Base-by-base conservation (phyloP, 495 filamentous ascomycete species). In the Cudoniella acicularis region DNA sequence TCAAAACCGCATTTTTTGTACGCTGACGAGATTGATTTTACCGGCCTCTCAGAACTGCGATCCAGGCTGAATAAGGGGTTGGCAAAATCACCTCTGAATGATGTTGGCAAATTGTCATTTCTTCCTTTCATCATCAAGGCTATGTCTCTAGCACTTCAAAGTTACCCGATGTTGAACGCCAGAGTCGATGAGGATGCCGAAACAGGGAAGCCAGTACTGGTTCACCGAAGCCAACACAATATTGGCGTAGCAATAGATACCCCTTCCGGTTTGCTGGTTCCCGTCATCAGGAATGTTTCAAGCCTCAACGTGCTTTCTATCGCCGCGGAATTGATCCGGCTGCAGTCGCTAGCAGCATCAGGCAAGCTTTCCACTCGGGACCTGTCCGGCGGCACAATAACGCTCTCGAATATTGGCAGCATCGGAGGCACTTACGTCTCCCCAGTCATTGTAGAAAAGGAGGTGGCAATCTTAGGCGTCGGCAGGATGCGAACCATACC, bases 241-340 rank as follows among this genome's bases (percentile, higher is more conserved):
- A 93, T 99, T 57, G 95, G 95, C 49, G 79, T 99, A 11, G 95
- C 94, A 41, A 92, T 98, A 83, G 95, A 98, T 70, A 96, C 95
- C 0, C 91, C 95, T 0, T 74, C 75, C 10, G 95, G 95, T 10
- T 82, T 99, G 17, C 74, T 99, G 10, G 95, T 99, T 3, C 95
- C 95, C n/a, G 95, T 96, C 25, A 85, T 99, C 73, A 89, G 89
- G 66, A 85, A 94, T 67, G 92, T 96, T 18, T 84, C 83, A 52
- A 77, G 73, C 18, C 83, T 83, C 40, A 91, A 84, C 57, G 86
- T 98, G 64, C 67, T 86, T 18, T 79, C 85, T 36, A 87, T 99
- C 56, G 89, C 91, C 4, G 72, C 79, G 11, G 92, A 97, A 68
- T 78, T 97, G 3, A 71, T 74, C 2, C 84, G 90, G 13, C 81